These are phyloP conservation scores for Gentiana macrophylla DNA, from an alignment of 257 asterid genomes.

Conservation along the genomic window DNA sequence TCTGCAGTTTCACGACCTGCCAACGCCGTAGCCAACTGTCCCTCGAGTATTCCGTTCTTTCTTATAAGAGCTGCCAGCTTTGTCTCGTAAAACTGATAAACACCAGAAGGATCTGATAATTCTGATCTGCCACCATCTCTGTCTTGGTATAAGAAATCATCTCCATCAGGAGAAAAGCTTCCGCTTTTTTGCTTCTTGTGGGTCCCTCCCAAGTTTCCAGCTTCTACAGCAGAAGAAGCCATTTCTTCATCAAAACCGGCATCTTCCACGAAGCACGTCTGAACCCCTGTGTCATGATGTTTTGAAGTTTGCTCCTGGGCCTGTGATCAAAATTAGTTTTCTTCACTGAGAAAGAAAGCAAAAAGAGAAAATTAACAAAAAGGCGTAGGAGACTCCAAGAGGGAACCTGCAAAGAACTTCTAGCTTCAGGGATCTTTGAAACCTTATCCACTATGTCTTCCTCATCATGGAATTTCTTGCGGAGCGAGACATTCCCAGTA, in stretches of 20 bases:
- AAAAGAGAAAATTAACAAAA: background rate
- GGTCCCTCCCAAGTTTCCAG: constrained; percentile 27
- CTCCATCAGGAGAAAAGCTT: constrained; percentile 38
- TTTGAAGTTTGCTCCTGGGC: constrained; percentile 44
- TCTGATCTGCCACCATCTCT: constrained; percentile 47
- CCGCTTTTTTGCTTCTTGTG: constrained; percentile 46
- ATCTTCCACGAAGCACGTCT: constrained; percentile 26
- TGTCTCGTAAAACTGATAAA: constrained; percentile 52
- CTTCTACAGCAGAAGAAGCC: constrained; percentile 24
- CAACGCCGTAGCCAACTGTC: constrained; percentile 60
- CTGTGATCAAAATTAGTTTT: constrained; percentile 25
- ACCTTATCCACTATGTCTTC: constrained; percentile 38
- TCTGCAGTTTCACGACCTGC: constrained; percentile 69
- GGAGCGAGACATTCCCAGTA: constrained; percentile 72
- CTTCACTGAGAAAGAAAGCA: constrained; percentile 3
- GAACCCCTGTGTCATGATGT: constrained; percentile 31
- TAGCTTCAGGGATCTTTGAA: constrained; percentile 47
- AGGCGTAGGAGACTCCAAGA: background rate
- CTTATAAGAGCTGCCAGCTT: constrained; percentile 53
- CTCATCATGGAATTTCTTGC: constrained; percentile 71
- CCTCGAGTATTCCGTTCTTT: constrained; percentile 66
- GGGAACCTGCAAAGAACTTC: constrained; percentile 37
- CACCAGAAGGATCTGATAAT: constrained; percentile 32
- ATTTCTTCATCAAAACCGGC: constrained; percentile 34
- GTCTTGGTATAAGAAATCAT: constrained; percentile 40